A percentile compares a stretch with the other conserved stretches of the same genome.
Conservation (phyloP, 1,139 yeast genomes). For the Yamadazyma atlantica region DNA sequence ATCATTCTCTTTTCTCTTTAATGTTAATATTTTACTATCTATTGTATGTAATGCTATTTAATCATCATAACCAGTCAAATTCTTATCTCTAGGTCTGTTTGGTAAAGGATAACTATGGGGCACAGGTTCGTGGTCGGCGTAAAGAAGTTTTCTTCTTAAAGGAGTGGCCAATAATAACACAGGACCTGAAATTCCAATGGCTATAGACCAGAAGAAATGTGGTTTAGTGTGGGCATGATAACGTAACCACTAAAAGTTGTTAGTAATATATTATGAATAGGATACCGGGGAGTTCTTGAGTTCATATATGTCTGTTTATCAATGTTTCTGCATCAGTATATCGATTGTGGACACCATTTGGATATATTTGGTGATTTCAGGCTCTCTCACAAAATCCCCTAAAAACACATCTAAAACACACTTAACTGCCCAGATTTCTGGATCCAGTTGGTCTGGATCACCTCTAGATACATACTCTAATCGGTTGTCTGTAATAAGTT, state of each 20-base stretch:
- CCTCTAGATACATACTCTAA: constrained; percentile 49
- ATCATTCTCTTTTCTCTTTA: not conserved
- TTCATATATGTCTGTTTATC: no score
- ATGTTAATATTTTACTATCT: not conserved
- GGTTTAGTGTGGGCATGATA: constrained; percentile 81
- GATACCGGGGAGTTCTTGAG: no score
- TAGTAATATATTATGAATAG: constrained; percentile 26
- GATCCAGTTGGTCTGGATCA: not conserved
- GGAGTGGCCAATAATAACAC: constrained; percentile 63
- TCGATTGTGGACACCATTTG: not conserved
- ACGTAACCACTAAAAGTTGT: constrained; percentile 59
- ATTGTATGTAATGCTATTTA: constrained; percentile 8
- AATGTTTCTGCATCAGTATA: no score
- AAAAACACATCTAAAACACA: no score
- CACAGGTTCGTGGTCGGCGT: constrained; percentile 65
- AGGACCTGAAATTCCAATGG: constrained; percentile 70
- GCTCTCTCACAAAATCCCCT: no score
- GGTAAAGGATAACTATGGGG: constrained; percentile 74
- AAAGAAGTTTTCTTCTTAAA: constrained; percentile 66
- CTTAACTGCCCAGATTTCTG: no score
- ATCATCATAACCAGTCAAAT: constrained; percentile 59
- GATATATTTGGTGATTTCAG: no score
- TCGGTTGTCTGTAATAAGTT: constrained; percentile 59
- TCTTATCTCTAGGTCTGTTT: constrained; percentile 50
- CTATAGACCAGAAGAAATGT: constrained; percentile 69